Evolutionary conservation across 164 flowering plant species (phyloP).

Genomic region (Vitis amurensis): DNA sequence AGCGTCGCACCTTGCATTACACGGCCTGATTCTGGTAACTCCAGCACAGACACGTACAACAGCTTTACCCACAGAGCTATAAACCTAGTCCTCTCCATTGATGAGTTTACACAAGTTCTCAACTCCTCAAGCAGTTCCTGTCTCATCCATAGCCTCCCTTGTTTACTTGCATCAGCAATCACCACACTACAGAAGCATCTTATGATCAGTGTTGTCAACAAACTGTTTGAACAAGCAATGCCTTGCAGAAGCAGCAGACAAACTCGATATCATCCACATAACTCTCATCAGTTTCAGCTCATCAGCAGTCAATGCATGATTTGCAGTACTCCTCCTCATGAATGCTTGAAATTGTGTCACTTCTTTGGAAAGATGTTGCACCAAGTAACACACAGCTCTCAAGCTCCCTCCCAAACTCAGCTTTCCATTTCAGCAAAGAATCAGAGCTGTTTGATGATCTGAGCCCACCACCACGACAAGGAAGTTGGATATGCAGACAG

Average conservation of each 20-base stretch:
- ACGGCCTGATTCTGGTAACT: conserved; percentile 27
- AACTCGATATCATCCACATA: conserved; percentile 59
- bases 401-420: conserved; percentile 50
- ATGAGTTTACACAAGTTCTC: not conserved
- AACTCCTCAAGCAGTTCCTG: conserved; percentile 39
- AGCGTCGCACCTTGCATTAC: conserved; percentile 44
- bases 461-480: conserved; percentile 25
- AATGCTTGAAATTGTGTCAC: no score
- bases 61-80: conserved; percentile 39
- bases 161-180: conserved; percentile 50
- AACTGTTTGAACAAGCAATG: conserved; percentile 48
- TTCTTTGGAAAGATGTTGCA: conserved; percentile 27
- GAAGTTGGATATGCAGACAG: conserved; percentile 37
- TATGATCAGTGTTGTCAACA: conserved; percentile 28
- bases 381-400: conserved; percentile 49
- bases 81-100: conserved; percentile 19
- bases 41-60: conserved; percentile 36
- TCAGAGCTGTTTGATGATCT: conserved; percentile 9
- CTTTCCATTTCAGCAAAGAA: conserved; percentile 53
- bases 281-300: conserved; percentile 52
- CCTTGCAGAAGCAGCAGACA: conserved; percentile 66
- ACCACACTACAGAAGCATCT: conserved; percentile 30
- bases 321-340: not conserved
- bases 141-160: conserved; percentile 49
- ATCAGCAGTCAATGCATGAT: conserved; percentile 27